These are phyloP conservation scores for Exserohilum rostratum DNA, from an alignment of 2,329 filamentous ascomycete species.

Conservation along the genomic window DNA sequence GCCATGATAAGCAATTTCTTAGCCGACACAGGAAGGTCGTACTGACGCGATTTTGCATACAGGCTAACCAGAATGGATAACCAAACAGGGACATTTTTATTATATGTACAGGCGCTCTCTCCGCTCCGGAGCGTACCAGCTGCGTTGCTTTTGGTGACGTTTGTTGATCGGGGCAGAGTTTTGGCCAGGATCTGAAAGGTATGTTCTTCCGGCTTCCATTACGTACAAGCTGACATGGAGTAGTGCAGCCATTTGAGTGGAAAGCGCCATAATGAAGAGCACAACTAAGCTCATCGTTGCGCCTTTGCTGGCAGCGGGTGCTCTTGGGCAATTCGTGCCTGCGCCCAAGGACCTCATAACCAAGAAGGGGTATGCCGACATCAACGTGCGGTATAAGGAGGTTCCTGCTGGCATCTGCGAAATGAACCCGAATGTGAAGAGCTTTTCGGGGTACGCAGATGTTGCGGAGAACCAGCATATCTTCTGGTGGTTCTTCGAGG, in stretches of 20 bases:
- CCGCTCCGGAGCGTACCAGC: neutral
- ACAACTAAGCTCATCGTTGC: slow-evolving; percentile 16
- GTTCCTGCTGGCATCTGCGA: slow-evolving; percentile 62
- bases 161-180: neutral
- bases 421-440: slow-evolving; percentile 62
- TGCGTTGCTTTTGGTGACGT: neutral
- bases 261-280: slow-evolving; percentile 14
- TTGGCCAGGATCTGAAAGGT: neutral
- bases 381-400: slow-evolving; percentile 65
- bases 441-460: slow-evolving; percentile 63
- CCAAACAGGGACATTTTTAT: neutral
- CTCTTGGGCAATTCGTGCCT: slow-evolving; percentile 52
- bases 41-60: slow-evolving; percentile 1
- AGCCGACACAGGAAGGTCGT: slow-evolving; percentile 12
- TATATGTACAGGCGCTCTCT: neutral
- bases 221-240: neutral
- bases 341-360: slow-evolving; percentile 53
- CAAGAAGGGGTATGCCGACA: slow-evolving; percentile 53
- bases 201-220: neutral
- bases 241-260: neutral
- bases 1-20: slow-evolving; percentile 7
- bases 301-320: slow-evolving; percentile 27
- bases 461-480: slow-evolving; percentile 59
- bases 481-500: slow-evolving; percentile 64
- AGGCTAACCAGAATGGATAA: neutral